Conservation (phyloP, 2,329 filamentous ascomycete species). For the Curvularia spicifera region DNA sequence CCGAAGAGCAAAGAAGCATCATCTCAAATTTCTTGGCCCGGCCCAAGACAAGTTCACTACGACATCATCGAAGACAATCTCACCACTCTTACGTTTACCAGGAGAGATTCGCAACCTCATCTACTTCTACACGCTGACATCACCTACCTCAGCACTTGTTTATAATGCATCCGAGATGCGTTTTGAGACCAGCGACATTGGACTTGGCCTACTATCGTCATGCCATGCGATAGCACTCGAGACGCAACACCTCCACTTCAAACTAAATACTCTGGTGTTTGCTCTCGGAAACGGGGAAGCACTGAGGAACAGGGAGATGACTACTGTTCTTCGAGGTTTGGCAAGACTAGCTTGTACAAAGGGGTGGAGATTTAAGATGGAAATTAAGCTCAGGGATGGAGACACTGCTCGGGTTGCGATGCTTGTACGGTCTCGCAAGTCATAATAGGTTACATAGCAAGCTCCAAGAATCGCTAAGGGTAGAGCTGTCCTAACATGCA, state of each 20-base stretch:
- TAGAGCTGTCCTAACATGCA: too few relatives aligned
- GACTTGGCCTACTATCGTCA: constrained; percentile 19
- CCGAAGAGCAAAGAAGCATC: constrained; percentile 7
- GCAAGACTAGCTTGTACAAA: neutral
- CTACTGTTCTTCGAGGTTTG: neutral
- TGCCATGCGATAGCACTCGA: constrained; percentile 23
- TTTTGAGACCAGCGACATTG: constrained; percentile 22
- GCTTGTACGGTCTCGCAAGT: neutral
- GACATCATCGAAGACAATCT: neutral
- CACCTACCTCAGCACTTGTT: constrained; percentile 5
- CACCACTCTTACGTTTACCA: constrained; percentile 20
- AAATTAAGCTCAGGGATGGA: neutral
- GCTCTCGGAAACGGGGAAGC: too few relatives aligned
- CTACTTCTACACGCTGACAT: constrained; percentile 18
- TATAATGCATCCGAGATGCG: constrained; percentile 11
- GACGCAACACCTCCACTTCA: constrained; percentile 20
- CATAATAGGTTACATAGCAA: too few relatives aligned
- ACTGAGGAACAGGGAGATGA: neutral
- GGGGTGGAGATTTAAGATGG: neutral
- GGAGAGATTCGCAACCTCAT: constrained; percentile 23
- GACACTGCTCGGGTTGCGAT: neutral
- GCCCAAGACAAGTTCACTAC: neutral
- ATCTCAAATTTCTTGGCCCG: constrained; percentile 5
- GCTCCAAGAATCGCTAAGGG: too few relatives aligned
- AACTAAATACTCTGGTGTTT: constrained; percentile 21